These are phyloP conservation scores for Myxozyma neotropica DNA, from an alignment of 805 yeast genomes.

Conservation along the genomic window DNA sequence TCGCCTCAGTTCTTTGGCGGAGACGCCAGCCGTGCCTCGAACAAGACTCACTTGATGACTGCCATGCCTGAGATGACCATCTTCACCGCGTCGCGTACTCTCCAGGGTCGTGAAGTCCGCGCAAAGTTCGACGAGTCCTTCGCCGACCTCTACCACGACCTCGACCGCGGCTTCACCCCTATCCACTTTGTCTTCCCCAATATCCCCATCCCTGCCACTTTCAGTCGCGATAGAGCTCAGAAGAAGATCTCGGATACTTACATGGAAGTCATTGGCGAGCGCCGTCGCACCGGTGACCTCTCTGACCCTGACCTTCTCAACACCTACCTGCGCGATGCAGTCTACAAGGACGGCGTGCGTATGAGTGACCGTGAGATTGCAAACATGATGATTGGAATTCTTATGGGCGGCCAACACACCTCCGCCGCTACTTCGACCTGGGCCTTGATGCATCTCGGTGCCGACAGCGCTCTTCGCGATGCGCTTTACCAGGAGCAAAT, in stretches of 20 bases:
- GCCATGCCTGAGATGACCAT: constrained; percentile 95
- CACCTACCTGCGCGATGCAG: constrained; percentile 74
- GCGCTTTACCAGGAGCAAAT: constrained; percentile 75
- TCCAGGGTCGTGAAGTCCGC: constrained; percentile 91
- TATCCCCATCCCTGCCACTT: constrained; percentile 84
- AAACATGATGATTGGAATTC: constrained; percentile 86
- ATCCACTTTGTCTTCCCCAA: constrained; percentile 93
- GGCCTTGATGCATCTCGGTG: constrained; percentile 89
- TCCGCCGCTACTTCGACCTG: constrained; percentile 95
- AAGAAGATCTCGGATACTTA: constrained; percentile 76
- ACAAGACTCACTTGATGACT: constrained; percentile 57
- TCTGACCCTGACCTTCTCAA: constrained; percentile 88
- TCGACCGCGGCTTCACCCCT: constrained; percentile 97
- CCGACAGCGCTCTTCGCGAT: constrained; percentile 81
- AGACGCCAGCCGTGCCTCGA: constrained; percentile 42
- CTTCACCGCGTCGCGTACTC: constrained; percentile 90
- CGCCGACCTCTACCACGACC: constrained; percentile 82
- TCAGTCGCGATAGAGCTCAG: constrained; percentile 87
- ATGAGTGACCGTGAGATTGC: constrained; percentile 97
- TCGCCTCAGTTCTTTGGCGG: constrained; percentile 51
- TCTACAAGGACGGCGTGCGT: constrained; percentile 88
- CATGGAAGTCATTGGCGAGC: constrained; percentile 69
- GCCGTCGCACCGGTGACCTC: constrained; percentile 71
- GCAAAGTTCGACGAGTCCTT: constrained; percentile 76
- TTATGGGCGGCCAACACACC: constrained; percentile 99